Conservation (phyloP, 192 early-diverging fungal species). For the Umbelopsis sp. region DNA sequence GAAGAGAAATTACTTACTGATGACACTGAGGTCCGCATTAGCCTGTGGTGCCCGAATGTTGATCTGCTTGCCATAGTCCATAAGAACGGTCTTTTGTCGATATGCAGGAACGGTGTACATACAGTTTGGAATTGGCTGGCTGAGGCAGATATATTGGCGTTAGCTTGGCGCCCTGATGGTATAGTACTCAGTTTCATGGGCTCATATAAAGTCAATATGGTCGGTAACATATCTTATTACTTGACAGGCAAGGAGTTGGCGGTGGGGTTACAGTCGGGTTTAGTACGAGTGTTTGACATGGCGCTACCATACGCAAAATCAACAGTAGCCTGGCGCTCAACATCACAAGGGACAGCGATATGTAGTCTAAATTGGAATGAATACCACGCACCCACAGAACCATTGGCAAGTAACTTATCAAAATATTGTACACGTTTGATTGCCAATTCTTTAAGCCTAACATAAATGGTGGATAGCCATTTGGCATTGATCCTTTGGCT, state of each 20-base stretch:
- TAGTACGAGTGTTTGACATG: constrained; percentile 12
- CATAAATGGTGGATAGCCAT: not conserved
- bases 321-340: constrained; percentile 7
- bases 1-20: constrained; percentile 9
- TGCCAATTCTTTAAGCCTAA: not conserved
- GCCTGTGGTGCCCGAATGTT: constrained; percentile 1
- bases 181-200: not conserved
- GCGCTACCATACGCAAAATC: not conserved
- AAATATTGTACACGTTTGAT: not conserved
- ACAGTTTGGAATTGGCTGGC: constrained; percentile 15
- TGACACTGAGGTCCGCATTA: constrained; percentile 10
- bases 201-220: not conserved
- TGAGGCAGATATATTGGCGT: constrained; percentile 2
- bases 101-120: constrained; percentile 11
- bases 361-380: constrained; percentile 9
- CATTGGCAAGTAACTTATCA: not conserved
- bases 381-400: not conserved
- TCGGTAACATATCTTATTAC: not conserved
- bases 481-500: not conserved
- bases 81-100: not conserved
- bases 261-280: not conserved
- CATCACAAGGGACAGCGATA: not conserved
- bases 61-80: constrained; percentile 20
- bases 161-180: constrained; percentile 17
- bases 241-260: constrained; percentile 3